Conservation (phyloP, 2,329 filamentous ascomycete genomes). For the Fusarium sp. region DNA sequence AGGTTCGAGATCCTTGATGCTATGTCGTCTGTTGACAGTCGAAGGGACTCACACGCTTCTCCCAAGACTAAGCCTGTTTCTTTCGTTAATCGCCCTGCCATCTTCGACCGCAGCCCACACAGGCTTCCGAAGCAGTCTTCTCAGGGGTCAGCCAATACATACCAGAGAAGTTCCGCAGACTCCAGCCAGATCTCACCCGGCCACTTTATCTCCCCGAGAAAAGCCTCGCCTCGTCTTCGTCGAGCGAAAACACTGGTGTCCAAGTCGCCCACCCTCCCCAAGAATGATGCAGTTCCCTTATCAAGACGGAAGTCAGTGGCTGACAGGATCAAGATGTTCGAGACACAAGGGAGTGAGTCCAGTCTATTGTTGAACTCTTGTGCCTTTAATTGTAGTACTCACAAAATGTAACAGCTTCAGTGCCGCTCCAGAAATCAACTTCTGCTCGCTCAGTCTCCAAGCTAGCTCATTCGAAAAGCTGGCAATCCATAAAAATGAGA, state of each 20-base stretch:
- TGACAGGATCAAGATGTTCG: constrained; percentile 46
- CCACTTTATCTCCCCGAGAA: background rate
- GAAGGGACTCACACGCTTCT: background rate
- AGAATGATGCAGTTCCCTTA: constrained; percentile 6
- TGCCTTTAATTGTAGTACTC: too few species aligned
- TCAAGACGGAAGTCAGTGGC: constrained; percentile 44
- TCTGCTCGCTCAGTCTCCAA: constrained; percentile 6
- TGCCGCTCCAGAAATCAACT: background rate
- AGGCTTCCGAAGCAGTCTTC: background rate
- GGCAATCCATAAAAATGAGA: constrained; percentile 21
- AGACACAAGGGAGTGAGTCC: constrained; percentile 9
- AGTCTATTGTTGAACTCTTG: constrained; percentile 6
- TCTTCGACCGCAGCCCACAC: background rate
- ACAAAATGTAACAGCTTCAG: background rate
- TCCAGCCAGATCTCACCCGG: constrained; percentile 23
- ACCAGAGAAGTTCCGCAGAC: constrained; percentile 11
- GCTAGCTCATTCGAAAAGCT: constrained; percentile 34
- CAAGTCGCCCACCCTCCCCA: constrained; percentile 5
- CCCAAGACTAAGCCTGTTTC: background rate
- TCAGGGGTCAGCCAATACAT: background rate
- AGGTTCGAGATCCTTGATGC: constrained; percentile 55
- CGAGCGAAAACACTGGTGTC: constrained; percentile 34
- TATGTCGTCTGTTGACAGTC: constrained; percentile 11
- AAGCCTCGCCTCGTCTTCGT: constrained; percentile 3
- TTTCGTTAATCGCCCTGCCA: background rate